Conservation (phyloP, 441 rosid genomes). For the Pelargonium citronellum region DNA sequence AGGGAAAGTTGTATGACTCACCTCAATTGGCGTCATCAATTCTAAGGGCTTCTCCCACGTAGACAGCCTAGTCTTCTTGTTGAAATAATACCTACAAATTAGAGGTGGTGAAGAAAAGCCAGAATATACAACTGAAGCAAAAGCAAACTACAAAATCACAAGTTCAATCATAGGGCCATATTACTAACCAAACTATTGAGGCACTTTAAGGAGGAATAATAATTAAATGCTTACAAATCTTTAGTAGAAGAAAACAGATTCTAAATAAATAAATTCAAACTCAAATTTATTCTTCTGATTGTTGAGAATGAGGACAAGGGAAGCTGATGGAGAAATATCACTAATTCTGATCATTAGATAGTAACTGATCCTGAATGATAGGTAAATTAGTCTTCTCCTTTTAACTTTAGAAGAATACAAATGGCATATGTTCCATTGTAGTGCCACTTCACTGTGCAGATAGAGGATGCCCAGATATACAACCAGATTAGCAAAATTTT, state of each 20-base stretch:
- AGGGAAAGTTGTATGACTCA: slow-evolving; percentile 17
- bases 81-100: slow-evolving; percentile 27
- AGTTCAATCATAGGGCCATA: background rate
- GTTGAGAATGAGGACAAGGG: background rate
- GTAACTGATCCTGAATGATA: background rate
- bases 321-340: background rate
- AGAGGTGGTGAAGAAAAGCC: slow-evolving; percentile 15
- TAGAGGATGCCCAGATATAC: background rate
- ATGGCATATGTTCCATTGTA: background rate
- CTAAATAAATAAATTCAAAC: background rate
- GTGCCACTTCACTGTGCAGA: background rate
- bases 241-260: background rate
- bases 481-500: background rate
- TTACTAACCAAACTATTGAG: background rate
- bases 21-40: slow-evolving; percentile 29
- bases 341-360: background rate
- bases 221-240: background rate
- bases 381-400: background rate
- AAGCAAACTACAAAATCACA: slow-evolving; percentile 1
- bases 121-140: slow-evolving; percentile 7
- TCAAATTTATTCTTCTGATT: background rate
- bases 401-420: background rate
- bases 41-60: slow-evolving; percentile 28
- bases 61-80: slow-evolving; percentile 29
- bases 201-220: background rate